These are phyloP conservation scores for Porogramme epimiltina DNA, from an alignment of 1,284 basidiomycete species.

Conservation along the genomic window DNA sequence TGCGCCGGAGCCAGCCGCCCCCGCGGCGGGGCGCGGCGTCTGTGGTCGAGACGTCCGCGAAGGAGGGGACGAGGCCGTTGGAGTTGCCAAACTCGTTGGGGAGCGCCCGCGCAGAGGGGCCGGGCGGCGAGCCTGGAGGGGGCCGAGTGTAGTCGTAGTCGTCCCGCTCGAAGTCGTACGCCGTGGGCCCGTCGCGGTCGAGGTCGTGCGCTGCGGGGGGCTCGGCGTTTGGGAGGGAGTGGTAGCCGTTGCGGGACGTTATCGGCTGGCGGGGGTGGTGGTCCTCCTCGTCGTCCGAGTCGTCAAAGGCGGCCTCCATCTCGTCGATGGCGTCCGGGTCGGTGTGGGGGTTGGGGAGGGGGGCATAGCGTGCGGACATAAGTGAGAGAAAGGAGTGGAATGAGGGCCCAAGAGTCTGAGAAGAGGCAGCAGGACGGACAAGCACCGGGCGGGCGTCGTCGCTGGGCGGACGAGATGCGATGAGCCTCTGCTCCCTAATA, in stretches of 20 bases:
- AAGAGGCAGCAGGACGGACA: too few species aligned
- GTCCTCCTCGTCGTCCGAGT: constrained; percentile 66
- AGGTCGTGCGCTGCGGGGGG: constrained; percentile 31
- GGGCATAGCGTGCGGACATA: constrained; percentile 73
- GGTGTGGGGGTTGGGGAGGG: constrained; percentile 61
- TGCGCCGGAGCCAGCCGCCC: constrained; percentile 57
- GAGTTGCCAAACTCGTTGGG: constrained; percentile 79
- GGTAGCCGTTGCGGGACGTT: constrained; percentile 50
- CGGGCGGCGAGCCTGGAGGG: constrained; percentile 85
- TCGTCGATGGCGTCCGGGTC: constrained; percentile 57
- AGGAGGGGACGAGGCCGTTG: constrained; percentile 74
- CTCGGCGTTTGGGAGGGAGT: constrained; percentile 51
- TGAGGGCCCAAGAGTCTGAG: too few species aligned
- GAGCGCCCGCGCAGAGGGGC: constrained; percentile 58
- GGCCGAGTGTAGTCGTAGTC: constrained; percentile 75
- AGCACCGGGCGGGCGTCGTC: neutral
- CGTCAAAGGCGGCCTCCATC: constrained; percentile 79
- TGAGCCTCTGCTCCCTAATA: too few species aligned
- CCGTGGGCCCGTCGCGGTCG: constrained; percentile 32
- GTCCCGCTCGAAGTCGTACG: constrained; percentile 86
- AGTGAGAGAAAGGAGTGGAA: constrained; percentile 2
- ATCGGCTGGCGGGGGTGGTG: constrained; percentile 44
- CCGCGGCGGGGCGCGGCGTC: constrained; percentile 19
- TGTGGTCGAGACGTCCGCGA: constrained; percentile 37
- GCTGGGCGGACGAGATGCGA: neutral